These are phyloP conservation scores for Fraxinus albicans DNA, from an alignment of 305 asterid species.

Conservation along the genomic window DNA sequence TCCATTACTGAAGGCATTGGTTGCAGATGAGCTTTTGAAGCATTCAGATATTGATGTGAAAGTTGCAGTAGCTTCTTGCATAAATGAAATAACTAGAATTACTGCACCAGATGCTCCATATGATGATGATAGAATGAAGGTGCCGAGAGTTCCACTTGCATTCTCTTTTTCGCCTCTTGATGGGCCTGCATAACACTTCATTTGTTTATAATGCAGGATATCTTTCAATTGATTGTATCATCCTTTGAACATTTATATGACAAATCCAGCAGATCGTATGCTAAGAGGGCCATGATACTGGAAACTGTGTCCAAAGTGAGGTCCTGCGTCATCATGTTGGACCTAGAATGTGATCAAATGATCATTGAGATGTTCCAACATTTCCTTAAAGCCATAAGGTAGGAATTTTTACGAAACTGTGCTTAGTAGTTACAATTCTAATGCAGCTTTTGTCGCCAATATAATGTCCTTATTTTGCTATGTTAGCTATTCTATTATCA, in stretches of 20 bases:
- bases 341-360: conserved; percentile 88
- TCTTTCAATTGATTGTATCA: conserved; percentile 84
- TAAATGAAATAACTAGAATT: conserved; percentile 89
- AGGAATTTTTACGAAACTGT: conserved; percentile 13
- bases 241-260: conserved; percentile 74
- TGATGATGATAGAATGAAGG: conserved; percentile 83
- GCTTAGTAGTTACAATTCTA: conserved; percentile 9
- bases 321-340: conserved; percentile 94
- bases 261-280: conserved; percentile 65
- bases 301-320: conserved; percentile 91
- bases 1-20: conserved; percentile 62
- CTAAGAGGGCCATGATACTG: conserved; percentile 69
- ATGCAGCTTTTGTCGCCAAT: not conserved
- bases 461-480: not conserved
- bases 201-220: conserved; percentile 56
- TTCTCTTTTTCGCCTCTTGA: conserved; percentile 2
- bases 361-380: conserved; percentile 80
- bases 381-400: conserved; percentile 80
- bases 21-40: conserved; percentile 56
- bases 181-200: conserved; percentile 23
- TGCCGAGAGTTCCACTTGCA: conserved; percentile 18
- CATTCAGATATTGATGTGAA: conserved; percentile 76
- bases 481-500: conserved; percentile 4
- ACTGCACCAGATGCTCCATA: conserved; percentile 91
- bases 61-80: conserved; percentile 89